Conservation (phyloP, 148 eudicot species). For the Persicaria tinctoria region DNA sequence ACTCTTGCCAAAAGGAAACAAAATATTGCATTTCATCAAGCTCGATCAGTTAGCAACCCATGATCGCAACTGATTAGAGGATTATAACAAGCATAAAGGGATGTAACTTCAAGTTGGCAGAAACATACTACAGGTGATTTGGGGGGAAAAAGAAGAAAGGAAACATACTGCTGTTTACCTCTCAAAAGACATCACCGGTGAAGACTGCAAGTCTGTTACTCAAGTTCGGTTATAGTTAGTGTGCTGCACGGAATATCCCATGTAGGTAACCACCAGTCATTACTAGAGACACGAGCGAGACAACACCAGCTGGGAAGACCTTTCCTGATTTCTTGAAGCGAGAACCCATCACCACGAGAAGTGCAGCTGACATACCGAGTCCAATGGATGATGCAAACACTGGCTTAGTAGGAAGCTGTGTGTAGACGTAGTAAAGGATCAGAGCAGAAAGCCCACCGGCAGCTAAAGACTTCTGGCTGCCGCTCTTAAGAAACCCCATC, state of each 20-base stretch:
- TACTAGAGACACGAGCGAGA: slow-evolving; percentile 62
- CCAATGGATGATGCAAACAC: slow-evolving; percentile 65
- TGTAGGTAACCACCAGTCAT: slow-evolving; percentile 79
- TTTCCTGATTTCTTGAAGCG: slow-evolving; percentile 67
- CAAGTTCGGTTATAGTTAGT: slow-evolving; percentile 14
- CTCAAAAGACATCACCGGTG: not conserved
- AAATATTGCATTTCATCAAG: not conserved
- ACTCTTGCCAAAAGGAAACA: not conserved
- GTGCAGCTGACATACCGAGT: slow-evolving; percentile 58
- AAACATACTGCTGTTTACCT: not conserved
- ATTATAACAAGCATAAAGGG: not conserved
- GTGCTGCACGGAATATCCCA: slow-evolving; percentile 54
- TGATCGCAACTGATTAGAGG: not conserved
- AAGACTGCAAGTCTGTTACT: not conserved
- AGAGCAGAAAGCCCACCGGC: slow-evolving; percentile 72
- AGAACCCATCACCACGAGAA: slow-evolving; percentile 65
- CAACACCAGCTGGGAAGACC: slow-evolving; percentile 82
- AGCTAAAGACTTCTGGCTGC: slow-evolving; percentile 60
- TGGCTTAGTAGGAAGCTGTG: slow-evolving; percentile 67
- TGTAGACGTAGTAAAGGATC: slow-evolving; percentile 45
- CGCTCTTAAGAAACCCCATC: slow-evolving; percentile 68
- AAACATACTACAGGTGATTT: not conserved
- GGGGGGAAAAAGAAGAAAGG: not conserved
- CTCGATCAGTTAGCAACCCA: not conserved
- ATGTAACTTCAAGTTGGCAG: not conserved